Conservation (phyloP, 768 basidiomycete species). For the Leucosporidium scottii region DNA sequence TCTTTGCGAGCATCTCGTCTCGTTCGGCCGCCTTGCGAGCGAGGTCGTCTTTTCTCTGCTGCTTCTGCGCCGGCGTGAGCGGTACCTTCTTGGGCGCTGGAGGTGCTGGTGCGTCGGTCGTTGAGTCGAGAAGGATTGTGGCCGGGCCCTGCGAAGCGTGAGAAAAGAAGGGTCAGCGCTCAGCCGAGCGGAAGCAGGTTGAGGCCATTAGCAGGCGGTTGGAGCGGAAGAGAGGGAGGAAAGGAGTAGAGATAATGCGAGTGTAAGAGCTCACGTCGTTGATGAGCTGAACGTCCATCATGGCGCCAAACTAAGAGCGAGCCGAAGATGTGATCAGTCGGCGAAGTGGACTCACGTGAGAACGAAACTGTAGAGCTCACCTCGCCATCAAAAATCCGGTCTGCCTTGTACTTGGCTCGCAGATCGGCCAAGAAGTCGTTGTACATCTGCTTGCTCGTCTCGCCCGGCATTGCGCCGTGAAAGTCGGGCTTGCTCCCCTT, state of each 20-base stretch:
- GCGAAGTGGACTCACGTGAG: neutral
- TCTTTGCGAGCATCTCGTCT: slow-evolving; percentile 41
- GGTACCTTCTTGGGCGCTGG: neutral
- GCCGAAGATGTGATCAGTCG: neutral
- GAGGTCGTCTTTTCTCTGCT: slow-evolving; percentile 8
- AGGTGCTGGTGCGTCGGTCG: slow-evolving; percentile 10
- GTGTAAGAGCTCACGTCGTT: slow-evolving; percentile 26
- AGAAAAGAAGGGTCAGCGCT: neutral
- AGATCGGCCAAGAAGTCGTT: slow-evolving; percentile 22
- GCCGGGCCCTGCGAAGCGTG: slow-evolving; percentile 27
- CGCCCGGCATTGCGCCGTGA: slow-evolving; percentile 68
- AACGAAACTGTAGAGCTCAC: neutral
- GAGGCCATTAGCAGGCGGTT: too few relatives aligned
- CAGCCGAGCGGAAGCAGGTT: neutral
- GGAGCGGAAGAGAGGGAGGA: neutral
- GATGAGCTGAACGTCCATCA: slow-evolving; percentile 34
- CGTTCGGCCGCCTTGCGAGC: slow-evolving; percentile 17
- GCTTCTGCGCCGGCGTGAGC: neutral
- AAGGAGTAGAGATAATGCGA: too few relatives aligned
- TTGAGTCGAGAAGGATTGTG: slow-evolving; percentile 33
- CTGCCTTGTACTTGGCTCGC: slow-evolving; percentile 15
- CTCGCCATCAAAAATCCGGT: slow-evolving; percentile 26
- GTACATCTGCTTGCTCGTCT: slow-evolving; percentile 26
- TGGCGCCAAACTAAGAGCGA: slow-evolving; percentile 20
- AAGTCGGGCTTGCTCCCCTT: slow-evolving; percentile 89